Evolutionary conservation across 768 basidiomycete species (phyloP), one percentile per base, ranked within the genome.

Genomic region (Boletus rex-veris): DNA sequence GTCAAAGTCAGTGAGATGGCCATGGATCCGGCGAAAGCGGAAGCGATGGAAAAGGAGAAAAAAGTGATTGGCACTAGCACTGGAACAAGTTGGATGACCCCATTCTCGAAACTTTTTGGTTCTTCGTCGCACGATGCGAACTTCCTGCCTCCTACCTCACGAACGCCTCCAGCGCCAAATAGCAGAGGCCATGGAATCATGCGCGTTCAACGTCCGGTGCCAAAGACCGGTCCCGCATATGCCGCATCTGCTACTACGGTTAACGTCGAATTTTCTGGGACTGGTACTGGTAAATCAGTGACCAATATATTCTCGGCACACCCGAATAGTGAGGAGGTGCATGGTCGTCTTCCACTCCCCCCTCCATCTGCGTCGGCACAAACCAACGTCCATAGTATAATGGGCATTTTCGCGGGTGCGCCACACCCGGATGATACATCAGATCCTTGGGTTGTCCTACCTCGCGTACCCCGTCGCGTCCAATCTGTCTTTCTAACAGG

Each of bases 391-490:
- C 61, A 64, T 39, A 77, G 73, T 49, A 73, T 95, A 26, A 88
- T 91, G 81, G 86, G 83, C 33, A 97, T 99, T 58, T 98, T 98
- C 63, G 96, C 93, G 0, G 96, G 96, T 36, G 93, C 92, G 3
- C 86, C 87, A 26, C 74, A 72, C 3, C 53, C 64, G 9, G 69
- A 72, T 28, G 67, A 72, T 4, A 58, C 72, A 11, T 69, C 74
- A 21, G 90, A 92, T 55, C 78, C 86, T 14, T 93, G 92, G 91
- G 75, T 92, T 35, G 79, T 91, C 5, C 60, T 90, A 1, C 80
- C 86, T 8, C 65, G 64, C 15, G 72, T 69, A 38, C 71, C 66
- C 14, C 66, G 64, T n/a, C 71, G 63, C 38, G 60, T 67, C 40
- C 65, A 57, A 42, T 72, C 71, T 38, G 58, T 57, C 39, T 57